Conservation (phyloP, 768 basidiomycete species). For the Gautieria morchelliformis region DNA sequence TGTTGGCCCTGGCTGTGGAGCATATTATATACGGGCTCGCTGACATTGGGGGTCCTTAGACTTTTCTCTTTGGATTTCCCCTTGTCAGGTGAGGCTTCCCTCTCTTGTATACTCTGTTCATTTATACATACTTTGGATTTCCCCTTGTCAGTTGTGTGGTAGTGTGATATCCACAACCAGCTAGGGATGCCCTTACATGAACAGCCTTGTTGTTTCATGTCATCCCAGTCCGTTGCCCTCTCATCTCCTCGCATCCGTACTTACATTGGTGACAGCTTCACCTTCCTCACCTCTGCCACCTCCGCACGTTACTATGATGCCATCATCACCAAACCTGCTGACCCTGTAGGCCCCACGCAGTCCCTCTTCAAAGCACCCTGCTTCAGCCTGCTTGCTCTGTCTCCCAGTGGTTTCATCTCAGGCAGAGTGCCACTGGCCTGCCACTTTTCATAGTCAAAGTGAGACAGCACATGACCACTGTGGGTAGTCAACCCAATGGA, state of each 20-base stretch:
- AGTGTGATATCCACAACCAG: too few relatives aligned
- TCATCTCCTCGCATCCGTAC: conserved; percentile 74
- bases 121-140: too few relatives aligned
- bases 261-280: conserved; percentile 91
- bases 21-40: too few relatives aligned
- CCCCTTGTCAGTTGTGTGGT: too few relatives aligned
- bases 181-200: too few relatives aligned
- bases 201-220: too few relatives aligned
- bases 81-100: too few relatives aligned
- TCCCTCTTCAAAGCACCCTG: conserved; percentile 95
- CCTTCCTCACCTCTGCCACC: conserved; percentile 85
- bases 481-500: too few relatives aligned
- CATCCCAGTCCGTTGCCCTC: conserved; percentile 75
- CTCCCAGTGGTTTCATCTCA: conserved; percentile 93
- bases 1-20: too few relatives aligned
- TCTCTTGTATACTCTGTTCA: too few relatives aligned
- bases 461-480: conserved; percentile 54
- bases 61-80: too few relatives aligned
- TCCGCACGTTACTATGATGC: conserved; percentile 69
- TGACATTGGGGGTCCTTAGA: too few relatives aligned
- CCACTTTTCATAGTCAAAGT: conserved; percentile 73
- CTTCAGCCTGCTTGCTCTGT: conserved; percentile 86
- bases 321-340: conserved; percentile 99
- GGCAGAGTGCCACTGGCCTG: conserved; percentile 90
- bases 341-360: conserved; percentile 92